Base-by-base conservation (phyloP, 257 asterid genomes). In the Linaria vulgaris region DNA sequence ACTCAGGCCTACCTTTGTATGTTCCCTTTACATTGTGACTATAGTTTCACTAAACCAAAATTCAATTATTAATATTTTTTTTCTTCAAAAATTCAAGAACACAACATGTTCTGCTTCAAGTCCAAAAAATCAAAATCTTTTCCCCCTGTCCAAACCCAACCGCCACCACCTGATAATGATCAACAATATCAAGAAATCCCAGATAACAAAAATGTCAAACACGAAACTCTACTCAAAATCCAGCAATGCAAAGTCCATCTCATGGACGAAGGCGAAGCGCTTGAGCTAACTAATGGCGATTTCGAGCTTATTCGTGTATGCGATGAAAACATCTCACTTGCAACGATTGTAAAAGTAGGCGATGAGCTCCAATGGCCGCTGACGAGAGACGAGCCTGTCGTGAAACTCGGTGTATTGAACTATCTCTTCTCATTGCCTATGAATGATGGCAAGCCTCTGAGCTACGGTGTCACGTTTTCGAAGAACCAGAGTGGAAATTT, bases 321-420 rank as follows among this genome's bases (percentile, higher is more conserved):
- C 0, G 97, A 90, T 4, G 83, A 62, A 9, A 65, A 59, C 30
- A 66, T 87, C 5, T 55, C 82, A 46, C 76, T 90, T 12, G 97
- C 95, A 4, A 87, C 94, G 11, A 68, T 79, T 49, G 54, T 87
- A 3, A 87, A 83, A 71, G 85, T 87, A 23, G 95, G 90, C 3
- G 79, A 76, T 15, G 89, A 81, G 50, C 88, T 90, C 34, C 95
- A 90, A 23, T 90, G 95, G 97, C 95, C 97, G 0, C 65, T 90
- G 31, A 83, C 95, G 1, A 85, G 77, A 73, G 97, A 87, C 58
- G 95, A 87, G 73, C 97, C 97, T 1, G 80, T 90, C 9, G 94
- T 90, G 21, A 87, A 87, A 76, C 82, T 87, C 16, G 88, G 79
- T 63, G 76, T 82, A 15, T 58, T 71, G 23, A 75, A 79, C 67